Evolutionary conservation across 1,139 yeast genomes (phyloP), one percentile per base, ranked within the genome.

Genomic region (Lodderomyces metapsilosis): DNA sequence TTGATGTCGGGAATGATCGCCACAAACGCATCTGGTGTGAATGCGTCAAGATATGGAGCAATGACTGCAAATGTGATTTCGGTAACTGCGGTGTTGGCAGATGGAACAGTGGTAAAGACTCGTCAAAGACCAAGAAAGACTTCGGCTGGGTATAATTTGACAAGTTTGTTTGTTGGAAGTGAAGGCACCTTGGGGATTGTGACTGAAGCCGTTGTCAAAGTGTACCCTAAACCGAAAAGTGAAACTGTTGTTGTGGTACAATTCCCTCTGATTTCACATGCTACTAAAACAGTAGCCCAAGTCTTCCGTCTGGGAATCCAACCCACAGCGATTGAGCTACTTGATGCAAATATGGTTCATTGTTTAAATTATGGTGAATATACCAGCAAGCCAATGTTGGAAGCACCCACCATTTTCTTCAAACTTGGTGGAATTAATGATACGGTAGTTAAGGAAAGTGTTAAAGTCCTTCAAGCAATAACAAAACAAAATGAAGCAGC

Each of bases 371-470:
- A 69, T 50, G 62, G 71, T 41, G 75, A 74, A 5, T 70, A 68
- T 48, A 67, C 64, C 43, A 50, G 66, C 8, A 51, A 61, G 37
- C 57, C 70, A 35, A 88, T 94, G 88, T 71, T 74, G 24, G 76
- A 71, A 42, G 63, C 62, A 17, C 77, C 77, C 2, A 71, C 76
- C 1, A 42, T 71, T 3, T 70, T 69, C 45, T 68, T 71, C 55
- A 71, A 71, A 47, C 45, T 71, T 12, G 76, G 76, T 4, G 76
- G 75, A 1, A 46, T 68, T 15, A 67, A 58, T 44, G 50, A 66
- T 34, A 45, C 50, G 1, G 69, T 66, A 1, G 75, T 70, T 2
- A 59, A 66, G 9, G 76, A 71, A 41, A 59, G 64, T 39, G 54
- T 68, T 13, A 55, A 61, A 34, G 61, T 59, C 22, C 52, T 71